Evolutionary conservation across 2,329 filamentous ascomycete species (phyloP), one percentile per base, ranked within the genome.

Genomic region (Tolypocladium tropicale): DNA sequence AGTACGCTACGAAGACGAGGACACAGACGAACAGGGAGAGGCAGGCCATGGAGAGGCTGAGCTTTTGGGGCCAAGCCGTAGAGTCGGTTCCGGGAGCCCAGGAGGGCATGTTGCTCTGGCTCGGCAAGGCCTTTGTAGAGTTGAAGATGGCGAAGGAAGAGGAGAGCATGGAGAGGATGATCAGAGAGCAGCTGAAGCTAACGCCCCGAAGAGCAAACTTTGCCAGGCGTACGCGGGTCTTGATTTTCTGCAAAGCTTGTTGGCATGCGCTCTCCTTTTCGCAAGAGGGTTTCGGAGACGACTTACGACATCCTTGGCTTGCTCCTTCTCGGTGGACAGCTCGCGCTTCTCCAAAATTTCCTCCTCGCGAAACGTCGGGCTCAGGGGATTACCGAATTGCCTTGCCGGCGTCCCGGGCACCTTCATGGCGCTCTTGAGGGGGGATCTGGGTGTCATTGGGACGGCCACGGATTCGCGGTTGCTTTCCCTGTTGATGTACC

Each of bases 151-250:
- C 77, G 67, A 99, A 89, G 4, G 90, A 90, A n/a, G 90, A 83
- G 16, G 88, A 85, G 55, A 99, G 77, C 83, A 99, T 93, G 59
- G 91, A 80, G 57, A 99, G 81, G 62, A 99, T 90, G 69, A 99
- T 96, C 58, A 97, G 80, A 71, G 89, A 93, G 78, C 94, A 99
- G 72, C 90, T 91, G 73, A 99, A 97, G 79, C 93, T 96, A 74
- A 97, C 89, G 56, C 90, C 88, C 62, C 94, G 88, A n/a, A 99
- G 85, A 60, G 95, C 83, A 65, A 97, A 86, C 77, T 99, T 99
- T 63, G 93, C 94, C 72, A 97, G 80, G 51, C 94, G 85, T 36
- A 97, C 92, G 63, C 90, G 84, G 37, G 86, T 86, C 76, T 96
- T 97, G 71, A 95, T 83, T 86, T 89, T 95, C 93, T 96, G 68